Evolutionary conservation across 2,329 filamentous ascomycete genomes (phyloP).

Genomic region (Talaromyces sp.): DNA sequence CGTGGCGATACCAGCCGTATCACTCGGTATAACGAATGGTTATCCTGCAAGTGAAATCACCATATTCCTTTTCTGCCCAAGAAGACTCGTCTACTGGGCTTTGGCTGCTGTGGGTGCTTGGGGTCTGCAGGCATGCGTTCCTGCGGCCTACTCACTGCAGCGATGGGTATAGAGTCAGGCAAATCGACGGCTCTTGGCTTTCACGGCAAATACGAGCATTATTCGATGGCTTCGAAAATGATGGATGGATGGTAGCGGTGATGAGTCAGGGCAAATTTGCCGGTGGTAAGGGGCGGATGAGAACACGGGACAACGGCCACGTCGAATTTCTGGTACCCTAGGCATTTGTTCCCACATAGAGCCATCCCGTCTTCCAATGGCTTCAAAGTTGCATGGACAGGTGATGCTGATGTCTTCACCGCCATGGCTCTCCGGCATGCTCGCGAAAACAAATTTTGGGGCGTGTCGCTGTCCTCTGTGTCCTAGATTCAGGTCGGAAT

Average conservation of each 20-base stretch:
- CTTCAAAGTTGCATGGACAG: neutral
- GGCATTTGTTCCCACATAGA: neutral
- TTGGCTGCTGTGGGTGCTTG: neutral
- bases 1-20: neutral
- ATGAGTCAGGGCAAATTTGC: neutral
- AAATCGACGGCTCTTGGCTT: neutral
- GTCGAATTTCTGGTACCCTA: neutral
- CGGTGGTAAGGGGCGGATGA: constrained; percentile 6
- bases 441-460: neutral
- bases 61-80: neutral
- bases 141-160: neutral
- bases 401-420: neutral
- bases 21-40: neutral
- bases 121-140: neutral
- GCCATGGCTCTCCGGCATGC: neutral
- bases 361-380: neutral
- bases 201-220: neutral
- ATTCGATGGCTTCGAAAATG: neutral
- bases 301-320: constrained; percentile 8
- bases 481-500: neutral
- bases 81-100: neutral
- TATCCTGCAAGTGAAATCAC: neutral
- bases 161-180: neutral
- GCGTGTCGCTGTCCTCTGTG: neutral
- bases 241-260: neutral